Evolutionary conservation across 1,284 basidiomycete genomes (phyloP), one percentile per base, ranked within the genome.

Genomic region (Ganoderma meredithae): DNA sequence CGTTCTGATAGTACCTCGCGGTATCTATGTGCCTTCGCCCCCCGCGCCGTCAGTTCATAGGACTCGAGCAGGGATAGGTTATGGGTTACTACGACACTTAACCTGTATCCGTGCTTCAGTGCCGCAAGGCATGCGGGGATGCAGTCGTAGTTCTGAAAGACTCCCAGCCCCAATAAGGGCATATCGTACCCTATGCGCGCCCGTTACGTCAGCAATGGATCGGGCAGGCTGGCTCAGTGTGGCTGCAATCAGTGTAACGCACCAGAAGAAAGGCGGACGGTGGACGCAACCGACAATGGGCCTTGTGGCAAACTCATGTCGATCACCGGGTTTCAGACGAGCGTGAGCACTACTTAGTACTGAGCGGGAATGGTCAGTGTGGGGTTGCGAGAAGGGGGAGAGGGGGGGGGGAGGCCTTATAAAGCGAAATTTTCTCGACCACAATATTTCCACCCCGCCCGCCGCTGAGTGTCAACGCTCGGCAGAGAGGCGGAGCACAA

Each of bases 101-200:
- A n/a, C n/a, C n/a, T n/a, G 75, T 95, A 96, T 8, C 94, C 94
- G 33, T 81, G 84, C 68, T 86, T 83, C 68, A 95, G 79, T 2
- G 93, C 93, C 59, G 88, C 84, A 31, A 89, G 76, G 19, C 90
- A 87, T 19, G 89, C 88, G 0, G 85, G 78, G 44, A 81, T 83
- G 25, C 88, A 80, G 60, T 87, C 84, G 72, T 86, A 82, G 81
- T 90, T 90, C 75, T 90, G 87, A 75, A 91, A 96, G 8, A 95
- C 91, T 15, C 95, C 95, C 66, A 95, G 89, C 0, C 94, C 94
- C 1, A 96, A 83, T 15, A 87, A 79, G 49, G 94, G 94, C 81
- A 95, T 90, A 27, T 77, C 55, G 27, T 67, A 56, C 0, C 70
- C 70, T 71, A 53, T 25, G 41, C n/a, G n/a, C n/a, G n/a, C n/a